Evolutionary conservation across 495 filamentous ascomycete species (phyloP).

Genomic region (Chaetomium tenue): DNA sequence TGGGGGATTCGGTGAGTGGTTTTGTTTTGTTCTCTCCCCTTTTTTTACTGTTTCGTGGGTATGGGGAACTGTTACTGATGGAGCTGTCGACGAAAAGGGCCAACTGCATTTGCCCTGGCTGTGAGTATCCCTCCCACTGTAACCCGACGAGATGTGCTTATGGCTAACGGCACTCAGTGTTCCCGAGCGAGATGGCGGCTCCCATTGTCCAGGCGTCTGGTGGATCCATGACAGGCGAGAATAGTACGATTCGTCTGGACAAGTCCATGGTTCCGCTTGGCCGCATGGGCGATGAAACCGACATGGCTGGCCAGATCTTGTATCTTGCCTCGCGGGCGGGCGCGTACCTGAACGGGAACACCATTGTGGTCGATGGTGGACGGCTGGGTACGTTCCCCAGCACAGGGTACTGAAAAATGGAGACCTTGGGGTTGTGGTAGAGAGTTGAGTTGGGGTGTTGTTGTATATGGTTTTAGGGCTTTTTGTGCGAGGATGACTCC

Average conservation of each 20-base stretch:
- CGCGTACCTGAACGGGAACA: constrained; percentile 61
- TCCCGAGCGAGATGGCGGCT: constrained; percentile 62
- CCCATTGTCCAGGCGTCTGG: constrained; percentile 44
- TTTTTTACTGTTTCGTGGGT: background rate
- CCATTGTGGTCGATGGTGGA: constrained; percentile 61
- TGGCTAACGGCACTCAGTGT: constrained; percentile 44
- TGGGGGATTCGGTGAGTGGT: constrained; percentile 55
- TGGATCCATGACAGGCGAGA: constrained; percentile 35
- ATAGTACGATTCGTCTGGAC: constrained; percentile 28
- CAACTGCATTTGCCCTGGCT: constrained; percentile 66
- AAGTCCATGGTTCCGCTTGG: constrained; percentile 34
- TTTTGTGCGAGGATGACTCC: background rate
- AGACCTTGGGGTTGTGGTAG: background rate
- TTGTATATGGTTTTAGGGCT: background rate
- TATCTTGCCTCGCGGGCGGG: constrained; percentile 63
- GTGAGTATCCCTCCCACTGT: constrained; percentile 41
- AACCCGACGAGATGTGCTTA: background rate
- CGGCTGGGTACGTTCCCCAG: constrained; percentile 52
- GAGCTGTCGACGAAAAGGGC: constrained; percentile 35
- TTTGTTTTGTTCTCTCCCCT: background rate
- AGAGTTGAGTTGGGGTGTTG: background rate
- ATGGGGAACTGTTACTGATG: constrained; percentile 39
- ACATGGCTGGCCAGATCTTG: constrained; percentile 62
- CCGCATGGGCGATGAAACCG: constrained; percentile 41
- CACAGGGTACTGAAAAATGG: constrained; percentile 47